A percentile compares a stretch with the other conserved stretches of the same genome.
phyloP scores from a whole-genome alignment of 208 protist genomes.

The Acanthamoeba royreba region DNA sequence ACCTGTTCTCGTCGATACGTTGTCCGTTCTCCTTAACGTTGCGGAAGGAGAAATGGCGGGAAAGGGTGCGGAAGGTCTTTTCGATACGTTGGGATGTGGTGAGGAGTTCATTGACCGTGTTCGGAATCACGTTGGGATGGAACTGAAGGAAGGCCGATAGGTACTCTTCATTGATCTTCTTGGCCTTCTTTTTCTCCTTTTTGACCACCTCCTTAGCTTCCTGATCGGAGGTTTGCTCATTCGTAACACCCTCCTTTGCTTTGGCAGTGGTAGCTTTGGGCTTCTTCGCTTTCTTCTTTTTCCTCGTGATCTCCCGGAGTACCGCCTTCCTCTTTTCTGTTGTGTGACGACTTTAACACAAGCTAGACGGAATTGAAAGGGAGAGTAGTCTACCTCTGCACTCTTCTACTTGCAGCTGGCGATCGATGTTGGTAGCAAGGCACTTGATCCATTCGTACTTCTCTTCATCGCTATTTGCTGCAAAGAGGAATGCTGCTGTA shows the following conservation, averaged over 20 bases:
- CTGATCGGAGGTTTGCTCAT: background rate
- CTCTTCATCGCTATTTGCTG: background rate
- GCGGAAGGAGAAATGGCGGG: slow-evolving; percentile 36
- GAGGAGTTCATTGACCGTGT: background rate
- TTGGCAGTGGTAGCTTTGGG: background rate
- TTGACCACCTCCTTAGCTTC: background rate
- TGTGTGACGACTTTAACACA: too few species aligned
- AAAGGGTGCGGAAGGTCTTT: slow-evolving; percentile 37
- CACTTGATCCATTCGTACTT: slow-evolving; percentile 40
- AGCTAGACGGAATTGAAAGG: background rate
- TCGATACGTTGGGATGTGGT: slow-evolving; percentile 16
- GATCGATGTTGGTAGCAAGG: slow-evolving; percentile 14
- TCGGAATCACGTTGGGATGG: slow-evolving; percentile 13
- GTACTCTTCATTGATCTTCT: background rate
- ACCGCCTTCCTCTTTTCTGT: background rate
- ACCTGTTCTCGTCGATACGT: background rate
- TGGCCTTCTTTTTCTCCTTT: background rate
- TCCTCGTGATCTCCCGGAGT: background rate
- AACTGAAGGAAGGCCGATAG: slow-evolving; percentile 26
- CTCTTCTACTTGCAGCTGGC: background rate
- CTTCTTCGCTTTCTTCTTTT: background rate
- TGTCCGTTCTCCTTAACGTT: background rate
- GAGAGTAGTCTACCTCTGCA: background rate
- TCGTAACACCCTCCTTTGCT: background rate
- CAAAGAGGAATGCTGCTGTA: slow-evolving; percentile 12